Evolutionary conservation across 768 basidiomycete species (phyloP).

Genomic region (Scleroderma bovista): DNA sequence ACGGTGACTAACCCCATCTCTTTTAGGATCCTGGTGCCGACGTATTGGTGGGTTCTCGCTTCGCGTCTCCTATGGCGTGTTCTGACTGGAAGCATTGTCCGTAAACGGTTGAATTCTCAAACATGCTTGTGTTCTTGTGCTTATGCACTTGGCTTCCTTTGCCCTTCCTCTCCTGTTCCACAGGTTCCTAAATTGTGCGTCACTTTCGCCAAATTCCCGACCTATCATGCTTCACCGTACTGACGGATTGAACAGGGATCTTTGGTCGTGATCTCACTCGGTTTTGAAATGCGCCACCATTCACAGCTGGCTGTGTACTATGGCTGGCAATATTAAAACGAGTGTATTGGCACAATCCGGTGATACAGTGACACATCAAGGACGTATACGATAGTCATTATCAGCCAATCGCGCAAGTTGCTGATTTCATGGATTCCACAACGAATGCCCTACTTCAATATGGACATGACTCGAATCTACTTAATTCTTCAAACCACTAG

Average conservation of each 20-base stretch:
- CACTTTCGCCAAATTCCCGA: background rate
- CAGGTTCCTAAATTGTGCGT: slow-evolving; percentile 68
- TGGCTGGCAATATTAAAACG: background rate
- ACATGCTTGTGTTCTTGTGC: background rate
- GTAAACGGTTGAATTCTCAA: background rate
- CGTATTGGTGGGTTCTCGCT: slow-evolving; percentile 49
- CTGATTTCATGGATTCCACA: too few relatives aligned
- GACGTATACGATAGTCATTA: too few relatives aligned
- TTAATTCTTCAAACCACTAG: too few relatives aligned
- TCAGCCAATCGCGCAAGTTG: too few relatives aligned
- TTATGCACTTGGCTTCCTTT: background rate
- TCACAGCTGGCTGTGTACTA: background rate
- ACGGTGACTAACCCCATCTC: slow-evolving; percentile 6
- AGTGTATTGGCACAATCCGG: background rate
- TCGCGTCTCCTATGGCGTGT: background rate
- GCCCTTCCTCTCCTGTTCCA: background rate
- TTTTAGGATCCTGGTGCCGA: slow-evolving; percentile 55
- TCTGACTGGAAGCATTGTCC: background rate
- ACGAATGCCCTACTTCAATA: too few relatives aligned
- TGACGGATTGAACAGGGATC: slow-evolving; percentile 43
- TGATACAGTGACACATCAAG: too few relatives aligned
- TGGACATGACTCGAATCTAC: too few relatives aligned
- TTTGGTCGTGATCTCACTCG: slow-evolving; percentile 71
- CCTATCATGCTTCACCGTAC: slow-evolving; percentile 6
- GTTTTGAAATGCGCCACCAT: slow-evolving; percentile 38